Evolutionary conservation across 2,329 filamentous ascomycete species (phyloP), one percentile per base, ranked within the genome.

Genomic region (Penicillium decumbens): DNA sequence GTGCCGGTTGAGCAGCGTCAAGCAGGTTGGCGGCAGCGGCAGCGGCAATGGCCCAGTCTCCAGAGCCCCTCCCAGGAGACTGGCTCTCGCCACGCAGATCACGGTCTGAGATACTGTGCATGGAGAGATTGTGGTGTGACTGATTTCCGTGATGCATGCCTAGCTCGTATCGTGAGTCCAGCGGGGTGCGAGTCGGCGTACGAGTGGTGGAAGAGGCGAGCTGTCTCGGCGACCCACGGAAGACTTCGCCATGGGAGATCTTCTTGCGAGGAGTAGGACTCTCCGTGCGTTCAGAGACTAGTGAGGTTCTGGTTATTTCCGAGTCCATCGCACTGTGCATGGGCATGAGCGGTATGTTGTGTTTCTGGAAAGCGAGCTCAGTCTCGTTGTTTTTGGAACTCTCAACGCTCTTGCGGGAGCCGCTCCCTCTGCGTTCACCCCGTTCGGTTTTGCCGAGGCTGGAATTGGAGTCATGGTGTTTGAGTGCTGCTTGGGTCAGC

Each of bases 311-410:
- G 0, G 92, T 97, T 47, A 96, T 71, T 44, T 96, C 91, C 0
- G 92, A 95, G 37, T 87, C 82, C 49, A 95, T 81, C 48, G 89
- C 88, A 69, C 91, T 95, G 69, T 87, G 85, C 54, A 95, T 78
- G 2, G 92, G 92, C 85, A 96, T 89, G 5, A 88, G 88, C 6
- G 90, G 86, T 12, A 88, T 80, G 42, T 83, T 75, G 44, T 82
- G 78, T 56, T 69, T 75, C 51, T 80, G 64, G 57, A 76, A 76
- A 15, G 73, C 65, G 32, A 79, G 73, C 46, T 81, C 80, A 2
- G 75, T 81, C 50, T 83, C 80, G 25, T 80, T 68, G 30, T 51
- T 42, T 4, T 51, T 47, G 46, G 80, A 65, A 61, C 70, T 83
- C 41, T 76, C 74, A 50, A 50, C 53, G 25, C 61, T 57, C 44